These are phyloP conservation scores for Ustilago nuda DNA, from an alignment of 1,284 basidiomycete genomes.

Conservation along the genomic window DNA sequence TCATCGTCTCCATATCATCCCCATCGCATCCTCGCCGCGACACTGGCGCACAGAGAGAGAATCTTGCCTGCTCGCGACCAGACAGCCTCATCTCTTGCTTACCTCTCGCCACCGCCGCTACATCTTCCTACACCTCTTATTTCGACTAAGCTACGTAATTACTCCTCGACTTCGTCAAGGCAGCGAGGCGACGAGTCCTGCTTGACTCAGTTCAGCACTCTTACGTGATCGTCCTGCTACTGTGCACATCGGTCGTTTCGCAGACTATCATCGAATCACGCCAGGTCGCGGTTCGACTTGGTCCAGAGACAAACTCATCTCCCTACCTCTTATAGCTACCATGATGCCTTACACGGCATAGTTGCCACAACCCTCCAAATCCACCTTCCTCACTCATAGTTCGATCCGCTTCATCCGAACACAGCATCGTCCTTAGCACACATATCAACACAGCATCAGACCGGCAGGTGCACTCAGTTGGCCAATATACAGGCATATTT, in stretches of 20 bases:
- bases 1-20: constrained; percentile 6
- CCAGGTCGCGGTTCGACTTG: not conserved
- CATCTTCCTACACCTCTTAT: not conserved
- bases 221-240: not conserved
- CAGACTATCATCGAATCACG: not conserved
- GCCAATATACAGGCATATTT: too few relatives aligned
- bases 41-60: not conserved
- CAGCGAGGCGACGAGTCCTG: not conserved
- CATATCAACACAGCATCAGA: not conserved
- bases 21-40: not conserved
- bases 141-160: not conserved
- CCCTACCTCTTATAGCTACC: not conserved
- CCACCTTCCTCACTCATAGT: not conserved
- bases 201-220: not conserved
- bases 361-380: not conserved
- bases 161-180: not conserved
- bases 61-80: not conserved
- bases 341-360: constrained; percentile 10
- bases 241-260: not conserved
- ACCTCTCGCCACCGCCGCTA: not conserved
- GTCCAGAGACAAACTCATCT: not conserved
- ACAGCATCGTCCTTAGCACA: not conserved
- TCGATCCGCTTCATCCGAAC: not conserved
- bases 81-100: not conserved
- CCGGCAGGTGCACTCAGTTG: not conserved